These are phyloP conservation scores for Acanthamoeba royreba DNA, from an alignment of 208 protist species.

Conservation along the genomic window DNA sequence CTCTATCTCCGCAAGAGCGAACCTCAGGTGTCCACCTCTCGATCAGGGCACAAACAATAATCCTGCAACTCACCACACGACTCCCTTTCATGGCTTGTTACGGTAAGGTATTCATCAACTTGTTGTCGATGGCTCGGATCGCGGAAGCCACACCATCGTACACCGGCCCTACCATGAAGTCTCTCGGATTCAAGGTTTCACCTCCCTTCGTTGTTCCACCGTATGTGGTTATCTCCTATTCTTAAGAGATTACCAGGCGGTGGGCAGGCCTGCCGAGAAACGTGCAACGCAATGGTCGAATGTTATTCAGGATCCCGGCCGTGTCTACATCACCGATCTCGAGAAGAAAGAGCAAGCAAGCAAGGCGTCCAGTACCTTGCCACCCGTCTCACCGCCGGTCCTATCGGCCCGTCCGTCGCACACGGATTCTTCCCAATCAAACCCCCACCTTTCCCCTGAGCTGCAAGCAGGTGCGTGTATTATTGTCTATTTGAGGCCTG, in stretches of 20 bases:
- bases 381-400: not conserved
- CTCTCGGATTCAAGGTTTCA: not conserved
- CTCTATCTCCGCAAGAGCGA: conserved; percentile 53
- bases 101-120: not conserved
- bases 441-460: not conserved
- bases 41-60: not conserved
- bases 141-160: not conserved
- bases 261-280: not conserved
- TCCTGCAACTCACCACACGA: not conserved
- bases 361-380: not conserved
- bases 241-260: not conserved
- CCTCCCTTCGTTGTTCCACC: not conserved
- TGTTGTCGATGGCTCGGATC: not conserved
- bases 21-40: not conserved
- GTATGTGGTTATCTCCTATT: not conserved
- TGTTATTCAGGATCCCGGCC: not conserved
- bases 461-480: not conserved
- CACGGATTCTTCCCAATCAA: not conserved
- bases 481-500: not conserved
- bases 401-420: not conserved
- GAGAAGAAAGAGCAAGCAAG: not conserved
- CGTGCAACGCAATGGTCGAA: not conserved
- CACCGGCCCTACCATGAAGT: conserved; percentile 7
- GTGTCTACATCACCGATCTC: not conserved
- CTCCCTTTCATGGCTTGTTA: not conserved